phyloP scores from a whole-genome alignment of 164 flowering plant species.

The Buxus sempervirens region DNA sequence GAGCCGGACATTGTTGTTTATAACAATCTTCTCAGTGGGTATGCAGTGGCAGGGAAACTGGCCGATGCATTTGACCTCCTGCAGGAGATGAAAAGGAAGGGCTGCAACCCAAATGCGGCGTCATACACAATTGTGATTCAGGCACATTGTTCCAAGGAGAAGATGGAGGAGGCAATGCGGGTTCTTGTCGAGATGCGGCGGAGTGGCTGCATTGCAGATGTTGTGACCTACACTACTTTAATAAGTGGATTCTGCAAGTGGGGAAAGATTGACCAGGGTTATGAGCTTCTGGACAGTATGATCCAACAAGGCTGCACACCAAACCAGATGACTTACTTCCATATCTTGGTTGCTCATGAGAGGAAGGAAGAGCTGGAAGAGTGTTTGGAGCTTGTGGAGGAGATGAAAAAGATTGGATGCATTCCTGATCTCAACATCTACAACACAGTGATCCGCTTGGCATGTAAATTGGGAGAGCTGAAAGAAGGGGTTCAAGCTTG shows the following conservation, averaged over 20 bases:
- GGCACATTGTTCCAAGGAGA: constrained; percentile 60
- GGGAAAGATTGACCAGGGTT: constrained; percentile 60
- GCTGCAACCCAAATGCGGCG: constrained; percentile 71
- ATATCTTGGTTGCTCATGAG: constrained; percentile 76
- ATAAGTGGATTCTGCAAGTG: constrained; percentile 88
- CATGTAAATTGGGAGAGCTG: constrained; percentile 74
- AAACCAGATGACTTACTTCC: constrained; percentile 57
- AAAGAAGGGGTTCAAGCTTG: constrained; percentile 57
- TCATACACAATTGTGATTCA: constrained; percentile 81
- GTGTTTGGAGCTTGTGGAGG: constrained; percentile 57
- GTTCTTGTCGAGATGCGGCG: constrained; percentile 64
- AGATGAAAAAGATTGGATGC: constrained; percentile 57
- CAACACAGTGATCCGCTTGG: constrained; percentile 64
- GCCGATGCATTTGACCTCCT: constrained; percentile 69
- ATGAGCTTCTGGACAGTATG: constrained; percentile 74
- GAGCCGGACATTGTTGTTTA: constrained; percentile 82
- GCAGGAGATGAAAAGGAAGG: constrained; percentile 69
- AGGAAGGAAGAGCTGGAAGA: constrained; percentile 84
- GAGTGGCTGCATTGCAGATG: constrained; percentile 74
- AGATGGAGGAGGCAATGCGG: constrained; percentile 74
- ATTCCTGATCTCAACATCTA: constrained; percentile 60
- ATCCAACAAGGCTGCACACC: constrained; percentile 56
- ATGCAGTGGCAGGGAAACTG: constrained; percentile 64
- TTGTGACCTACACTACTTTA: constrained; percentile 72
- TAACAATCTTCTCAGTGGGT: constrained; percentile 72